Base-by-base conservation (phyloP, 1,139 yeast species). In the Scheffersomyces segobiensis region DNA sequence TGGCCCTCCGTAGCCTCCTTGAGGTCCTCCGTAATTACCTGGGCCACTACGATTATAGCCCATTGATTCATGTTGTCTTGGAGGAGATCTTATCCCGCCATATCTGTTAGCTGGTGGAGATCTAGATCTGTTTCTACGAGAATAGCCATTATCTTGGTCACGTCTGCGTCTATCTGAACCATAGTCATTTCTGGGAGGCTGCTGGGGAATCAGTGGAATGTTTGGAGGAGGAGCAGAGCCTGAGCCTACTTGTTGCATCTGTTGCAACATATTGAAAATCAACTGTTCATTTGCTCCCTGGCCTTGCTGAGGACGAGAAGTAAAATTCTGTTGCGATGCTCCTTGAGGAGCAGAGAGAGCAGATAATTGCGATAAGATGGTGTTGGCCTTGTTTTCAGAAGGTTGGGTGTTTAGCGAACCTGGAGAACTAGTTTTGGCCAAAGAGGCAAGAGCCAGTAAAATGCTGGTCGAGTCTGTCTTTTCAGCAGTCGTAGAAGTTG, bases 391-490 rank as follows among this genome's bases (percentile, higher is more conserved):
- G 61, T 64, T 65, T 49, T 63, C 63, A 17, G 64, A 67, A 57
- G 60, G 57, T 49, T 58, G 67, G 46, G 62, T 57, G 5, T 59
- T 67, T 4, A 74, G 71, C 20, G 59, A 63, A 12, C 66, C 64
- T 53, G 68, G 63, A 48, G 77, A 71, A 59, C 71, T 71, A 46
- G 72, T 68, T 55, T 73, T 70, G 4, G 84, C 82, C 60, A 86
- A 77, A 12, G 87, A 82, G 24, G 89, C 89, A 59, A 87, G 77
- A n/a, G 89, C 88, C 77, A 83, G 86, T 66, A 87, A 79, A 60
- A 87, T 85, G 62, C 87, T 85, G 58, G 81, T 82, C 19, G 90
- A 84, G 67, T 85, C 87, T 59, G 71, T 53, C 52, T 64, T 64
- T 52, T 60, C 63, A 46, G 68, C 59, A n/a, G 65, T 57, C 17